These are phyloP conservation scores for Tulasnella calospora DNA, from an alignment of 768 basidiomycete genomes.

Conservation along the genomic window DNA sequence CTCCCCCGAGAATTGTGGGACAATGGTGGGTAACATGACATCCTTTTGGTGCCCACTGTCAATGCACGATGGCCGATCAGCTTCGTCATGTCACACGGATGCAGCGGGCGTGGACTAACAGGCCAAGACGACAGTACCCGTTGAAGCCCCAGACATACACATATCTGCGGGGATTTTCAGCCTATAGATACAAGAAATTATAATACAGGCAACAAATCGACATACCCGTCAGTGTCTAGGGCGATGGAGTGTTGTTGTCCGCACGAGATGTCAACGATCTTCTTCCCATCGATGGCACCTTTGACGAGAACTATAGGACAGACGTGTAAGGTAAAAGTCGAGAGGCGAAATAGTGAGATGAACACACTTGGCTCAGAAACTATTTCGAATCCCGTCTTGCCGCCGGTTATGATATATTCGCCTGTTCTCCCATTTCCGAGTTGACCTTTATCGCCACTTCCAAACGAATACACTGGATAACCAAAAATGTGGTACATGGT, in stretches of 20 bases:
- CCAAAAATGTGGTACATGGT: background rate
- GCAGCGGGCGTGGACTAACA: slow-evolving; percentile 34
- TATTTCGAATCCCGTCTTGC: slow-evolving; percentile 77
- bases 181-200: background rate
- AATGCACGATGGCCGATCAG: slow-evolving; percentile 6
- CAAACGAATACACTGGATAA: slow-evolving; percentile 72
- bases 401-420: slow-evolving; percentile 82
- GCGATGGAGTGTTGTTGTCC: slow-evolving; percentile 86
- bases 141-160: slow-evolving; percentile 87
- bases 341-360: slow-evolving; percentile 25
- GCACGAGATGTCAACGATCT: slow-evolving; percentile 74
- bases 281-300: slow-evolving; percentile 62
- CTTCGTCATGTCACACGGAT: background rate
- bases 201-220: slow-evolving; percentile 28
- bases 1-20: slow-evolving; percentile 80
- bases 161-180: slow-evolving; percentile 42
- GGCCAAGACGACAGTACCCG: slow-evolving; percentile 85
- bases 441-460: slow-evolving; percentile 89
- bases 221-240: slow-evolving; percentile 67
- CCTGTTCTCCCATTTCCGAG: slow-evolving; percentile 89
- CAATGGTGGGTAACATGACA: slow-evolving; percentile 68
- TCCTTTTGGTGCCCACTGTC: slow-evolving; percentile 67
- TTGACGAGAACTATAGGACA: slow-evolving; percentile 58
- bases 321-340: background rate
- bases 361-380: slow-evolving; percentile 61